These are phyloP conservation scores for Mortierella sp. DNA, from an alignment of 371 early-diverging fungal species.

Conservation along the genomic window DNA sequence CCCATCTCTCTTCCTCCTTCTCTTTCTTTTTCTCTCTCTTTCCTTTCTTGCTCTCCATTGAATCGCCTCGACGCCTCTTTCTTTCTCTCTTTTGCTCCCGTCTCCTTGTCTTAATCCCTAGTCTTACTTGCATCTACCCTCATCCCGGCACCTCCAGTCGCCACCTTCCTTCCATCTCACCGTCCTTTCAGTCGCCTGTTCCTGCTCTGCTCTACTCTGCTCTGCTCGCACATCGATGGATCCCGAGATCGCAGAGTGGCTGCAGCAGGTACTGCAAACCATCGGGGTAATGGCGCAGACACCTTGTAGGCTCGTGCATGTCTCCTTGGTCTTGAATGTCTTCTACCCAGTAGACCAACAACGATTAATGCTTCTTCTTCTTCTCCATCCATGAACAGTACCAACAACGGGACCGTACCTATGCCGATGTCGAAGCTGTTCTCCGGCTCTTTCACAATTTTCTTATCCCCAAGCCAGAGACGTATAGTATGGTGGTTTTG, in stretches of 20 bases:
- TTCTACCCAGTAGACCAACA: not conserved
- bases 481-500: conserved; percentile 74
- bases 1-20: no score
- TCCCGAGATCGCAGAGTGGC: conserved; percentile 51
- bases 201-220: not conserved
- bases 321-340: not conserved
- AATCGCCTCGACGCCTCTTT: not conserved
- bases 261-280: conserved; percentile 41
- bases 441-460: conserved; percentile 68
- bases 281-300: conserved; percentile 31
- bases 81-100: not conserved
- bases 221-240: conserved; percentile 22
- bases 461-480: conserved; percentile 76
- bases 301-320: not conserved
- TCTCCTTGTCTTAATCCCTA: not conserved
- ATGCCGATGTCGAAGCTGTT: conserved; percentile 76
- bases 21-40: no score
- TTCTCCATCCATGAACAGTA: conserved; percentile 58
- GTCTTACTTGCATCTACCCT: not conserved
- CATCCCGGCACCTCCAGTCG: not conserved
- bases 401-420: conserved; percentile 70
- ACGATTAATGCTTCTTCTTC: not conserved
- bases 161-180: no score
- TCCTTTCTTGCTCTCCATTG: not conserved
- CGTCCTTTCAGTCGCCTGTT: not conserved